These are phyloP conservation scores for Corylus heterophylla DNA, from an alignment of 306 rosid genomes.

Conservation along the genomic window DNA sequence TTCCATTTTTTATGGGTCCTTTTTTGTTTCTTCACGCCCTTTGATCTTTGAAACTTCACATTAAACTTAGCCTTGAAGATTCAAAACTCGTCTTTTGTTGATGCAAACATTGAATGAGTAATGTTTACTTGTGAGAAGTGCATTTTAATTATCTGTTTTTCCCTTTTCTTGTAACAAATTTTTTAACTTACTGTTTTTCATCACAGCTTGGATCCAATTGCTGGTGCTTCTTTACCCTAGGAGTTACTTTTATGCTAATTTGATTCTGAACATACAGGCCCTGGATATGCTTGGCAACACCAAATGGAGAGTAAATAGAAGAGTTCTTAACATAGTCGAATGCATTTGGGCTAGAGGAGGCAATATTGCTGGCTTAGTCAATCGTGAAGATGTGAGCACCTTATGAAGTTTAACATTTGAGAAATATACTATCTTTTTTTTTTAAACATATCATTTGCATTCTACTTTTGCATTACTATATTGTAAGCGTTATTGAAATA, in stretches of 20 bases:
- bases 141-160: not conserved
- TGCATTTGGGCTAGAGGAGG: conserved; percentile 85
- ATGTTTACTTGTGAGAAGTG: not conserved
- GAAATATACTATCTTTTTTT: not conserved
- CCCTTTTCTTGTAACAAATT: not conserved
- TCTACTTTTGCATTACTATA: not conserved
- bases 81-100: not conserved
- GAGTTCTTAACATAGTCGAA: conserved; percentile 68
- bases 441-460: not conserved
- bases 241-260: not conserved
- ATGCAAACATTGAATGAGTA: not conserved
- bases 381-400: conserved; percentile 65
- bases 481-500: not conserved
- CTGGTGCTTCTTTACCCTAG: conserved; percentile 15
- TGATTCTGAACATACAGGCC: conserved; percentile 49
- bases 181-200: not conserved
- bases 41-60: not conserved
- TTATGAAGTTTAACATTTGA: conserved; percentile 15
- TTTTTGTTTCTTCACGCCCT: not conserved
- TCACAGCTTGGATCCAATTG: conserved; percentile 14
- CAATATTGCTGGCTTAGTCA: conserved; percentile 76
- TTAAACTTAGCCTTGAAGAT: not conserved
- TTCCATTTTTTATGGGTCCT: not conserved
- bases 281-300: conserved; percentile 82
- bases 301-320: conserved; percentile 81